These are phyloP conservation scores for Elymus sibiricus DNA, from an alignment of 176 grass and related monocot genomes.

Conservation along the genomic window DNA sequence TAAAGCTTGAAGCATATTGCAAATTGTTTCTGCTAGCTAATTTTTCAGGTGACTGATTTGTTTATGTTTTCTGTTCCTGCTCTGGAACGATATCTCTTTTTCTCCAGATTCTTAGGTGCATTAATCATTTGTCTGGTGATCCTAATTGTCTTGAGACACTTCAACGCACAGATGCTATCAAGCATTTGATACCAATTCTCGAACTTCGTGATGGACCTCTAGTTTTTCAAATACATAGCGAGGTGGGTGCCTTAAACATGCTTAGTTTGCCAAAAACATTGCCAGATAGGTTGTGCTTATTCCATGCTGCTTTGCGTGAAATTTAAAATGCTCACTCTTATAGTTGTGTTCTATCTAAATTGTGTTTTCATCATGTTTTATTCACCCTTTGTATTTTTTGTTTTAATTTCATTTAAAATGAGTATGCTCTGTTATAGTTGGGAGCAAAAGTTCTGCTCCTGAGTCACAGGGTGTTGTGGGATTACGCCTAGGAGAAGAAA, in stretches of 20 bases:
- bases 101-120: conserved; percentile 89
- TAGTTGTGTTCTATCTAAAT: background rate
- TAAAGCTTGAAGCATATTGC: conserved; percentile 31
- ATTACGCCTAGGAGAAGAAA: background rate
- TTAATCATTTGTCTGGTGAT: conserved; percentile 97
- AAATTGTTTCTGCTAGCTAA: conserved; percentile 7
- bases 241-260: conserved; percentile 41
- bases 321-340: background rate
- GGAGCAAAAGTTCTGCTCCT: background rate
- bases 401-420: background rate
- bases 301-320: background rate
- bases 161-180: conserved; percentile 97
- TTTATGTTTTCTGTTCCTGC: conserved; percentile 18
- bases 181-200: conserved; percentile 95
- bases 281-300: background rate
- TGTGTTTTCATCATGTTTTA: background rate
- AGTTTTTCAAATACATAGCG: conserved; percentile 89
- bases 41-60: conserved; percentile 29
- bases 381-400: background rate
- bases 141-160: conserved; percentile 97
- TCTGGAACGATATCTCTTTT: background rate
- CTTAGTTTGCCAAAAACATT: background rate
- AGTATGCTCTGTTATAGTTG: background rate
- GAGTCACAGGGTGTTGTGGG: background rate
- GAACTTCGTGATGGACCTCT: conserved; percentile 91